Conservation (phyloP, 192 early-diverging fungal species). For the Chytriomyces sp. region DNA sequence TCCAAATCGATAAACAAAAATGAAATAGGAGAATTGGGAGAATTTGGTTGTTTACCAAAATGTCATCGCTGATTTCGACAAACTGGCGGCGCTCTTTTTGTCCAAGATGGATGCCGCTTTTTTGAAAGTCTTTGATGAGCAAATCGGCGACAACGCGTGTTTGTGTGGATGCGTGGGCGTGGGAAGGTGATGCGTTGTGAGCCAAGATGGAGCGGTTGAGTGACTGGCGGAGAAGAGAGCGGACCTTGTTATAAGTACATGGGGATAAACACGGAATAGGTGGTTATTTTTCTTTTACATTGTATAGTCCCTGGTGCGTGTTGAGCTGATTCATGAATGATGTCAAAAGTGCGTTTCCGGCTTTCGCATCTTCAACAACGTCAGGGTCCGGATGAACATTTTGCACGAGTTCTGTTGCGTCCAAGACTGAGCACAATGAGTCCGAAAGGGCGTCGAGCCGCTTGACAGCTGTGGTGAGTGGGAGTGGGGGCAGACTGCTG, state of each 20-base stretch:
- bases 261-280: neutral
- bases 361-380: constrained; percentile 77
- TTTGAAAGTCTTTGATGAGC: constrained; percentile 91
- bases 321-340: constrained; percentile 92
- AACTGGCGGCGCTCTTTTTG: constrained; percentile 68
- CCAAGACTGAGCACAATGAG: constrained; percentile 87
- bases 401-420: constrained; percentile 89
- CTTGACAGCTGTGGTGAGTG: constrained; percentile 72
- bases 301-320: constrained; percentile 84
- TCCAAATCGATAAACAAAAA: neutral
- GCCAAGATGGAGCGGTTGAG: constrained; percentile 71
- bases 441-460: constrained; percentile 88
- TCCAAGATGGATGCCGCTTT: constrained; percentile 89
- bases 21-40: neutral
- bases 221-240: constrained; percentile 46
- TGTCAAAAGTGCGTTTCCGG: constrained; percentile 74
- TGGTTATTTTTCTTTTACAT: constrained; percentile 51
- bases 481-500: neutral
- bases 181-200: constrained; percentile 24
- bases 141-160: constrained; percentile 72
- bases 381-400: constrained; percentile 82
- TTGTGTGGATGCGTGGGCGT: constrained; percentile 45
- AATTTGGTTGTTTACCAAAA: constrained; percentile 62
- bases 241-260: neutral
- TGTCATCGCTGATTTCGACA: constrained; percentile 82